Conservation (phyloP, 805 yeast genomes). For the Pichia cabralensis region DNA sequence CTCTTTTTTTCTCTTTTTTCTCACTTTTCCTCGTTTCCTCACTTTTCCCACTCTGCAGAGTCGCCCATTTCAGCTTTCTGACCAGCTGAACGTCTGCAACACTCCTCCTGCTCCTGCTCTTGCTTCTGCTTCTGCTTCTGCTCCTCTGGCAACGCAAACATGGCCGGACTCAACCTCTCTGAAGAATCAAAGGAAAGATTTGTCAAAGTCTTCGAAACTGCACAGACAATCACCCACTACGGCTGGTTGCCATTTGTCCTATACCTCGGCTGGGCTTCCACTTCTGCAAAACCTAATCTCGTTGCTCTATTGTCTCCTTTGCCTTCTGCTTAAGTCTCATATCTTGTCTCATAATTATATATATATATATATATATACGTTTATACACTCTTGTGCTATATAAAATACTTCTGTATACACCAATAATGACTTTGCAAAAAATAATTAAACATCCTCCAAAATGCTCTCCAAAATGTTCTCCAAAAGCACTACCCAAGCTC, state of each 20-base stretch:
- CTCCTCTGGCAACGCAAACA: conserved; percentile 7
- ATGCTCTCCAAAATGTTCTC: too few relatives aligned
- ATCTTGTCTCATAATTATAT: background rate
- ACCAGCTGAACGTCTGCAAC: too few relatives aligned
- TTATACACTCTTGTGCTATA: too few relatives aligned
- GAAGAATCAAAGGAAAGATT: conserved; percentile 71
- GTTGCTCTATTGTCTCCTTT: conserved; percentile 70
- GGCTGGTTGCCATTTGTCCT: conserved; percentile 95
- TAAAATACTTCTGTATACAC: background rate
- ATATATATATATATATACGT: conserved; percentile 3
- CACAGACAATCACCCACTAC: conserved; percentile 85
- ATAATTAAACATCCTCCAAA: too few relatives aligned
- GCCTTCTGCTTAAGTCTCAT: conserved; percentile 48
- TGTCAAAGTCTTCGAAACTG: conserved; percentile 66
- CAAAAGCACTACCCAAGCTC: too few relatives aligned
- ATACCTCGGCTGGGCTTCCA: conserved; percentile 80
- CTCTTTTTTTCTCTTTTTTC: too few relatives aligned
- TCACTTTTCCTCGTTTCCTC: too few relatives aligned
- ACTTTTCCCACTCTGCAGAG: too few relatives aligned
- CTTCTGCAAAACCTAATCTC: conserved; percentile 76
- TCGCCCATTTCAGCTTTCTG: too few relatives aligned
- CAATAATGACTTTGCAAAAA: too few relatives aligned
- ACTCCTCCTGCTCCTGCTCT: too few relatives aligned
- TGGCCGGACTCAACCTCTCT: conserved; percentile 32
- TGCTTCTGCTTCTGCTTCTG: background rate